phyloP scores from a whole-genome alignment of 1,139 yeast genomes.

The Candida tunisiensis region DNA sequence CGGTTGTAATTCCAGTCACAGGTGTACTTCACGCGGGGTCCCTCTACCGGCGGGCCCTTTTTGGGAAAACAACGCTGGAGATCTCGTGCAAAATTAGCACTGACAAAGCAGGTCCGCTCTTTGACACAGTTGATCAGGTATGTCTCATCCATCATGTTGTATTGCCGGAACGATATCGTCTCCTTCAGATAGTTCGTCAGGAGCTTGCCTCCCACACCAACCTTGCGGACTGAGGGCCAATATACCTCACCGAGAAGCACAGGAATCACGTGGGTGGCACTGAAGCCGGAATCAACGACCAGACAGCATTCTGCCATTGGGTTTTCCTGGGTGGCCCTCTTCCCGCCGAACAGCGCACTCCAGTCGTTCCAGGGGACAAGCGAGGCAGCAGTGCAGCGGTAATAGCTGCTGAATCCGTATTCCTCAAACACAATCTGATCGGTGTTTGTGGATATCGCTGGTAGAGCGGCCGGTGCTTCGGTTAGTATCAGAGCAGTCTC shows the following conservation, averaged over 20 bases:
- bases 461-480: constrained; percentile 72
- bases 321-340: neutral
- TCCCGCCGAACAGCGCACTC: too few relatives aligned
- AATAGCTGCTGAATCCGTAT: constrained; percentile 57
- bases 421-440: constrained; percentile 94
- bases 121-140: constrained; percentile 72
- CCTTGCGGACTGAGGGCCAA: constrained; percentile 61
- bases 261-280: constrained; percentile 79
- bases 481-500: constrained; percentile 40
- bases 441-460: constrained; percentile 66
- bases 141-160: constrained; percentile 87
- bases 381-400: constrained; percentile 46
- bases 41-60: constrained; percentile 12
- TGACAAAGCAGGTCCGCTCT: constrained; percentile 62
- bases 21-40: too few relatives aligned
- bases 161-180: constrained; percentile 76
- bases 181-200: constrained; percentile 74
- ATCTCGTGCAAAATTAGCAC: constrained; percentile 44
- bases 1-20: too few relatives aligned
- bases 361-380: constrained; percentile 49
- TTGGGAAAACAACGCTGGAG: too few relatives aligned
- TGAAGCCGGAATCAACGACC: constrained; percentile 79
- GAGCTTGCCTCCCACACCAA: constrained; percentile 73
- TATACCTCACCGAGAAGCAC: constrained; percentile 63
- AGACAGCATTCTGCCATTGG: constrained; percentile 43